A percentile compares a stretch with the other conserved stretches of the same genome.
Evolutionary conservation across 2,329 filamentous ascomycete species (phyloP).

Genomic region (Paramyrothecium roridum): DNA sequence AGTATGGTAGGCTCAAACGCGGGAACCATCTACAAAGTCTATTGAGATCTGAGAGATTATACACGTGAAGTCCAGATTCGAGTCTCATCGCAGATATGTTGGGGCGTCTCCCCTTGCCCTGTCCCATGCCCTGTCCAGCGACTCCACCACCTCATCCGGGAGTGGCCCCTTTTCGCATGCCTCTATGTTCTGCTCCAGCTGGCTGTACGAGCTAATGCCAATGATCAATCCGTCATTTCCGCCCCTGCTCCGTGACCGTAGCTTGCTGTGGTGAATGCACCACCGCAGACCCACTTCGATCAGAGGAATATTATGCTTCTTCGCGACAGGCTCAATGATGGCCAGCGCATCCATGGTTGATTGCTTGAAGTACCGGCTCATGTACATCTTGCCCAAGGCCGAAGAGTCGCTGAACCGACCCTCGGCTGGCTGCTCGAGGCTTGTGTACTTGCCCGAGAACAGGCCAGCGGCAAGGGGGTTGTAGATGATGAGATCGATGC

Average conservation of each 20-base stretch:
- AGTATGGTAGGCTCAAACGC: too few species aligned
- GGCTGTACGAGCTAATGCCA: slow-evolving; percentile 44
- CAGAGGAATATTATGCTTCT: slow-evolving; percentile 61
- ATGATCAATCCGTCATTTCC: slow-evolving; percentile 48
- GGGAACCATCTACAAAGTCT: too few species aligned
- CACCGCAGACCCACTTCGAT: slow-evolving; percentile 69
- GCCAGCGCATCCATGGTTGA: slow-evolving; percentile 53
- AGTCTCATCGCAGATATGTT: slow-evolving; percentile 27
- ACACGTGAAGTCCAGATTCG: too few species aligned
- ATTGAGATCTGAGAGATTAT: too few species aligned
- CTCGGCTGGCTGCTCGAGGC: slow-evolving; percentile 18
- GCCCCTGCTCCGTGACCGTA: slow-evolving; percentile 30
- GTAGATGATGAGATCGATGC: slow-evolving; percentile 66
- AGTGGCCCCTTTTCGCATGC: slow-evolving; percentile 59
- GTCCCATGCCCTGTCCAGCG: slow-evolving; percentile 9
- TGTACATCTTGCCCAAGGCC: slow-evolving; percentile 6
- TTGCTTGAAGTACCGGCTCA: slow-evolving; percentile 58
- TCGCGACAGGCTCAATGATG: slow-evolving; percentile 58
- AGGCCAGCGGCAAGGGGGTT: slow-evolving; percentile 71
- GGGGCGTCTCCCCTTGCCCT: slow-evolving; percentile 1
- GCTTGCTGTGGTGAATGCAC: slow-evolving; percentile 61
- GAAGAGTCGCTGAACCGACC: slow-evolving; percentile 19
- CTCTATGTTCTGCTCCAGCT: slow-evolving; percentile 47
- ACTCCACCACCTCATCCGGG: slow-evolving; percentile 67
- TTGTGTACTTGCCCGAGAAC: slow-evolving; percentile 57